These are phyloP conservation scores for Puya raimondii DNA, from an alignment of 176 grass and related monocot genomes.

Conservation along the genomic window DNA sequence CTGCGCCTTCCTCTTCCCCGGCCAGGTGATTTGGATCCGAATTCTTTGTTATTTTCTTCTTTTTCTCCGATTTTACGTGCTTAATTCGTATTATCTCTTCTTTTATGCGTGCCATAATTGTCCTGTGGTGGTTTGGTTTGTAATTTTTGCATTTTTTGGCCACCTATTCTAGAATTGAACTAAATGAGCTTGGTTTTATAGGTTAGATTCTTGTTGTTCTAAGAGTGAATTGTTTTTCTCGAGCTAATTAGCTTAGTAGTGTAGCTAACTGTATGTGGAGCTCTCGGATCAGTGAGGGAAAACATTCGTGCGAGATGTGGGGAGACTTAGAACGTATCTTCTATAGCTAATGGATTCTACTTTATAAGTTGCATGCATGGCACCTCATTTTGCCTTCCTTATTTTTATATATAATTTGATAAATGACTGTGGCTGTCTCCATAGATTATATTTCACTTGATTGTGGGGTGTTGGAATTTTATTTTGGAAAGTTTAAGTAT, in stretches of 20 bases:
- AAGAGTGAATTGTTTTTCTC: background rate
- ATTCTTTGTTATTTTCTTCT: too few species aligned
- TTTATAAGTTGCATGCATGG: too few species aligned
- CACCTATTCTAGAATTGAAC: too few species aligned
- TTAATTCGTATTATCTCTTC: too few species aligned
- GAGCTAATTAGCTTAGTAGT: background rate
- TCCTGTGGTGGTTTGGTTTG: background rate
- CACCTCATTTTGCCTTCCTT: background rate
- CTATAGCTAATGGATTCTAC: too few species aligned
- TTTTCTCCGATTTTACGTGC: too few species aligned
- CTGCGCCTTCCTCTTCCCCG: constrained; percentile 83
- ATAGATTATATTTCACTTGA: background rate
- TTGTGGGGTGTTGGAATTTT: background rate
- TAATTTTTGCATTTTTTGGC: background rate
- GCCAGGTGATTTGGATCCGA: constrained; percentile 43
- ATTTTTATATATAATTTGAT: background rate
- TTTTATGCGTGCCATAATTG: background rate
- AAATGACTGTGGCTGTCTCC: background rate
- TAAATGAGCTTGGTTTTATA: background rate
- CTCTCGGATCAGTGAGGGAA: background rate
- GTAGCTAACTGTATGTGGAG: background rate
- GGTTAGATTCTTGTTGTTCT: background rate
- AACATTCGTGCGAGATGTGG: background rate
- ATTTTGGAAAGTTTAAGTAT: background rate
- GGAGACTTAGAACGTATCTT: too few species aligned